phyloP scores from a whole-genome alignment of 371 early-diverging fungal genomes.

The Zychaea mexicana region DNA sequence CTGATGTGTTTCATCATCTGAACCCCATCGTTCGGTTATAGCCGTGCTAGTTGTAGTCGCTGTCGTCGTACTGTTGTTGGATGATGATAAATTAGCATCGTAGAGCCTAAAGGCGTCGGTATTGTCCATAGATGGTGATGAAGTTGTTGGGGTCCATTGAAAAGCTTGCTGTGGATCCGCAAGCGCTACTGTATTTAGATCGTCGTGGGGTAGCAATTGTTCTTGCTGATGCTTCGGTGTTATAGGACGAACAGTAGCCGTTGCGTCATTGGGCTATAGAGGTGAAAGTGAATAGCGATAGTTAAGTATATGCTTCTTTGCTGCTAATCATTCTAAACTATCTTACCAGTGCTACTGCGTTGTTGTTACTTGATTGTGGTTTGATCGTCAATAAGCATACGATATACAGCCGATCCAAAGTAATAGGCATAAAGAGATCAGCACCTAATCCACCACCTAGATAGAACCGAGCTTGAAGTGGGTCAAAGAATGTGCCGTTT shows the following conservation, averaged over 20 bases:
- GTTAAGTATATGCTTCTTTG: too few relatives aligned
- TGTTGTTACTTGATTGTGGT: not conserved
- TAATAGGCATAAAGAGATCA: slow-evolving; percentile 38
- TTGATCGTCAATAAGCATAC: slow-evolving; percentile 24
- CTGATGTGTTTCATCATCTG: slow-evolving; percentile 9
- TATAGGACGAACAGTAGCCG: not conserved
- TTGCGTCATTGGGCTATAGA: not conserved
- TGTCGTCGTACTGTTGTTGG: not conserved
- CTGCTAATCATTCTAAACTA: not conserved
- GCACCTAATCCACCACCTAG: slow-evolving; percentile 67
- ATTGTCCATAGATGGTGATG: not conserved
- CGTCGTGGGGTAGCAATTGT: not conserved
- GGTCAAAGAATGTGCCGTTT: slow-evolving; percentile 2
- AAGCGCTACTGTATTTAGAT: not conserved
- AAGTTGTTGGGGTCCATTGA: not conserved
- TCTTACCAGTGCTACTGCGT: not conserved
- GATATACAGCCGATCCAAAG: slow-evolving; percentile 35
- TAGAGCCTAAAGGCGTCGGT: not conserved
- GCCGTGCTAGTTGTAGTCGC: not conserved
- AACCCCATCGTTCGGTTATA: not conserved
- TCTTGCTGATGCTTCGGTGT: slow-evolving; percentile 6
- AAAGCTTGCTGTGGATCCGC: not conserved
- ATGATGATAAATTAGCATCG: not conserved
- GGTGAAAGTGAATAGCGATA: too few relatives aligned
- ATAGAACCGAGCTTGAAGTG: slow-evolving; percentile 34